These are phyloP conservation scores for Chrysanthemum makinoi DNA, from an alignment of 129 eudicot species.

Conservation along the genomic window DNA sequence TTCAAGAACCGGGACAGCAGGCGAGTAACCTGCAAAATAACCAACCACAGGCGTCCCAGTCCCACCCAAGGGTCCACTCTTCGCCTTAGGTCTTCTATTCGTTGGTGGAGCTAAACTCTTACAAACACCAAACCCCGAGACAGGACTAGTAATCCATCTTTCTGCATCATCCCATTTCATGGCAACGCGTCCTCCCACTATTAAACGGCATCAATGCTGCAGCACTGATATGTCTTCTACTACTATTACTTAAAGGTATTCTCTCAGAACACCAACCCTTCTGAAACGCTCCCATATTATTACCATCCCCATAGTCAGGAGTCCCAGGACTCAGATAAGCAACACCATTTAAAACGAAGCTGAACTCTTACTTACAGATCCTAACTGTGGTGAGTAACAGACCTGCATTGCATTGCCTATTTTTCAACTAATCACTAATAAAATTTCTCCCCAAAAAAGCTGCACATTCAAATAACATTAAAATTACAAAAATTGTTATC, in stretches of 20 bases:
- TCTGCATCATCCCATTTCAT: too few species aligned
- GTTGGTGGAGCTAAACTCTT: conserved; percentile 31
- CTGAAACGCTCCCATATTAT: conserved; percentile 19
- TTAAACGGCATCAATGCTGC: conserved; percentile 78
- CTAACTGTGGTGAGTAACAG: conserved; percentile 29
- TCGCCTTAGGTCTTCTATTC: conserved; percentile 44
- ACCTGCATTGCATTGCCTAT: conserved; percentile 25
- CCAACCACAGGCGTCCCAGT: conserved; percentile 42
- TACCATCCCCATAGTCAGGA: conserved; percentile 52
- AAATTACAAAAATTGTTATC: not conserved
- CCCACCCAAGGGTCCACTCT: conserved; percentile 73
- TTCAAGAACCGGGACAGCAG: conserved; percentile 43
- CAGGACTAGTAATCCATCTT: conserved; percentile 74
- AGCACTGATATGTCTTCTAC: conserved; percentile 59
- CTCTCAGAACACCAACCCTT: conserved; percentile 43
- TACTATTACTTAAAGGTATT: conserved; percentile 48
- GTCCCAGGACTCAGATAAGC: conserved; percentile 73
- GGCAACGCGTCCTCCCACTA: conserved; percentile 13
- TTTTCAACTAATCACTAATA: conserved; percentile 1
- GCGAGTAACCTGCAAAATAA: conserved; percentile 50
- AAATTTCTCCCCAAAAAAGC: not conserved
- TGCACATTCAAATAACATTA: not conserved
- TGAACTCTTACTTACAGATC: conserved; percentile 45
- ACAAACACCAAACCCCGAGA: conserved; percentile 50
- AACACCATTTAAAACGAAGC: conserved; percentile 49